Conservation (phyloP, 2,329 filamentous ascomycete genomes). For the Fusarium papillatum region DNA sequence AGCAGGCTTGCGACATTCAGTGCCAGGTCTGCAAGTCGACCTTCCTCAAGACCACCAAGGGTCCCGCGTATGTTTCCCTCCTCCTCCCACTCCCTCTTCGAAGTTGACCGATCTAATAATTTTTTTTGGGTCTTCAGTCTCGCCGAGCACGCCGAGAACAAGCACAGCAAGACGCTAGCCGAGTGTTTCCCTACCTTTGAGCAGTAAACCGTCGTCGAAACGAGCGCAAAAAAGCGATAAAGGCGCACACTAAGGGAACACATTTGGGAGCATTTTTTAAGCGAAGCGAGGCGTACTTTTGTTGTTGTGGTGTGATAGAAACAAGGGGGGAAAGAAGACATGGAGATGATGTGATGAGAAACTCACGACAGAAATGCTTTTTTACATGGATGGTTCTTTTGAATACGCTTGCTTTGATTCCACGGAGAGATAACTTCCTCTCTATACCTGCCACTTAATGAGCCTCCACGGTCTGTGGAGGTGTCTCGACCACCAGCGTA, state of each 20-base stretch:
- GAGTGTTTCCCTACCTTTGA: slow-evolving; percentile 77
- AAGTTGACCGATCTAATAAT: slow-evolving; percentile 23
- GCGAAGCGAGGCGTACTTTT: slow-evolving; percentile 38
- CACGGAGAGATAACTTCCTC: background rate
- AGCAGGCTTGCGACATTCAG: slow-evolving; percentile 81
- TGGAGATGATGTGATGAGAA: slow-evolving; percentile 23
- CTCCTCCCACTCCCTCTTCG: slow-evolving; percentile 1
- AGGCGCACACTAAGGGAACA: background rate
- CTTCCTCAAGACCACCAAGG: slow-evolving; percentile 83
- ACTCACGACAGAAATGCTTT: slow-evolving; percentile 34
- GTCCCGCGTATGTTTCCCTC: slow-evolving; percentile 69
- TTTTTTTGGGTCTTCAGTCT: slow-evolving; percentile 60
- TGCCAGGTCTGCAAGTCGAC: slow-evolving; percentile 83
- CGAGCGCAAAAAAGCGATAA: no score
- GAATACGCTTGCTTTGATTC: slow-evolving; percentile 9
- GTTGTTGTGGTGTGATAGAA: slow-evolving; percentile 30
- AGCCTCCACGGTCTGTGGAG: slow-evolving; percentile 47
- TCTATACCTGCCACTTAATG: slow-evolving; percentile 40
- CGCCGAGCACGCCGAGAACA: slow-evolving; percentile 79
- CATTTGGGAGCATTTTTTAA: slow-evolving; percentile 29
- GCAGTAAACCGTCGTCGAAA: slow-evolving; percentile 20
- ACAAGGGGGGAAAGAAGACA: background rate
- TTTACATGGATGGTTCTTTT: slow-evolving; percentile 38
- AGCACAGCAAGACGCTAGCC: slow-evolving; percentile 79
- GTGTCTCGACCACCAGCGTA: slow-evolving; percentile 31